Base-by-base conservation (phyloP, 164 flowering plant species). In the Amborella trichopoda region DNA sequence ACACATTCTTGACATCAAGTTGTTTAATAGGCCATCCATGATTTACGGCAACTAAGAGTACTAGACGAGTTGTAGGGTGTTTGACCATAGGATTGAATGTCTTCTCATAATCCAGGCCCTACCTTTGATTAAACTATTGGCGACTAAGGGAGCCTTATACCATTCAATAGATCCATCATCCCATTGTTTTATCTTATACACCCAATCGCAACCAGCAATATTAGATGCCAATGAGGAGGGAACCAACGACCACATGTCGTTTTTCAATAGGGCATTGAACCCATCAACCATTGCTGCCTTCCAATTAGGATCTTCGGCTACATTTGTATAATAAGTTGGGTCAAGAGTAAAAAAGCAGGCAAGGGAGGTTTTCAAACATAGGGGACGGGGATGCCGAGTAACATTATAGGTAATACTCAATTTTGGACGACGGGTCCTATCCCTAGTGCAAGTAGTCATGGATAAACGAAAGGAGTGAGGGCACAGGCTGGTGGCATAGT, bases 261-360 rank as follows among this genome's bases (percentile, higher is more conserved):
- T 33, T 33, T 33, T 33, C 6, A 33, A 33, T 33, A 33, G 37
- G 16, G 37, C 37, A 33, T 33, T 33, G 37, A 33, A 33, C 37
- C 37, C 37, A 33, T 33, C 6, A 33, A 33, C 16, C 37, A 33
- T 33, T 13, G n/a, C 2, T 12, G n/a, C 2, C 37, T 33, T 33
- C 1, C 12, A 33, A 12, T 33, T 12, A 16, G 37, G 16, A 12
- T 16, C 6, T 33, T 33, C 37, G 16, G 16, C n/a, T 33, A 16
- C 37, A n/a, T n/a, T n/a, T n/a, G n/a, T n/a, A n/a, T n/a, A n/a
- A n/a, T n/a, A n/a, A n/a, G n/a, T n/a, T n/a, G n/a, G n/a, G n/a
- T n/a, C n/a, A n/a, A n/a, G n/a, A n/a, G n/a, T n/a, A n/a, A n/a
- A n/a, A n/a, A n/a, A n/a, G n/a, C n/a, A n/a, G n/a, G n/a, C n/a